Base-by-base conservation (phyloP, 2,329 filamentous ascomycete genomes). In the Nemania sp. region DNA sequence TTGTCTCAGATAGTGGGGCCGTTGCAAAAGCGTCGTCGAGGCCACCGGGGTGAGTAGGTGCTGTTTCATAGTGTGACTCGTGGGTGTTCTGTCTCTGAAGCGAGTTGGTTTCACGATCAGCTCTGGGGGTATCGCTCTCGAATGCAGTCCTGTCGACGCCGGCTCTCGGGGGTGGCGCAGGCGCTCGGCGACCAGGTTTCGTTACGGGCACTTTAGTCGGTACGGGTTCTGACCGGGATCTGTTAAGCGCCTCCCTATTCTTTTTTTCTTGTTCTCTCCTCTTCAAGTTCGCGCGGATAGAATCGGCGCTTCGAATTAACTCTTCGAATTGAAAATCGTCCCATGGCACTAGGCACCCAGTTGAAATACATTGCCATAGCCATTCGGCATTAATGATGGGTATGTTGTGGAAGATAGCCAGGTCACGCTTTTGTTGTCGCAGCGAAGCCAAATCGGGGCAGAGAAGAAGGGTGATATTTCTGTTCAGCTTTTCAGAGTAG, bases 371-470 rank as follows among this genome's bases (percentile, higher is more conserved):
- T 53, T 88, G 83, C 88, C 90, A 95, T 2, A 99, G 80, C 95
- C 95, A 99, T 20, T 89, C 85, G 17, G 86, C 85, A 7, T 84
- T 84, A 11, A 98, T 90, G n/a, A 94, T 86, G 1, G 92, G 91
- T 11, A 98, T 89, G 4, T 83, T 83, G 81, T 90, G 91, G 68
- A 88, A 83, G 9, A 86, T 74, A 0, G 92, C 92, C 71, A 91
- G 88, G 46, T 89, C 86, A 17, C 95, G 79, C 76, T 99, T 99
- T 65, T 95, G 89, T 59, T 80, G 83, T 73, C 84, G 78, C 76
- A 92, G 81, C 1, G 79, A 78, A 42, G 75, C 73, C 12, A 85
- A 68, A 3, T 80, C 81, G 58, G 87, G 86, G 71, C 89, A 92
- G n/a, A 99, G 76, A 2, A 99, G 79, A 17, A 98, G 79, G 13